Evolutionary conservation across 2,329 filamentous ascomycete species (phyloP).

Genomic region (Epichloe coenophiala): DNA sequence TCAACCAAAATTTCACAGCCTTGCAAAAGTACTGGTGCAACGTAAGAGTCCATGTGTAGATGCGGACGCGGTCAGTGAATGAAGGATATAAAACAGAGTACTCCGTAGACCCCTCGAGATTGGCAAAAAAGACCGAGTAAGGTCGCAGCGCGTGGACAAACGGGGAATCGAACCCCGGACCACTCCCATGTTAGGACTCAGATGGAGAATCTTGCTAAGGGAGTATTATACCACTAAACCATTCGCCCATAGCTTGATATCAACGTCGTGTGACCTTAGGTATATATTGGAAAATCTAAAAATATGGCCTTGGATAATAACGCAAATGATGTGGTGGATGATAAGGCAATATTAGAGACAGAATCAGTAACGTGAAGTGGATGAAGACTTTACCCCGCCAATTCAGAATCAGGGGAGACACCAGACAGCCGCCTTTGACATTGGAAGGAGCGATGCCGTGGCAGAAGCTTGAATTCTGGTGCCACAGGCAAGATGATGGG

Average conservation of each 20-base stretch:
- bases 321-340: neutral
- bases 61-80: neutral
- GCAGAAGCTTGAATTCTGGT: too few species aligned
- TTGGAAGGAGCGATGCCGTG: too few species aligned
- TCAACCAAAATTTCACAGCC: too few species aligned
- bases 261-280: fast-evolving
- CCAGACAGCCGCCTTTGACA: too few species aligned
- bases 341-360: too few species aligned
- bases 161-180: constrained; percentile 13
- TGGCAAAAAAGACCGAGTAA: neutral
- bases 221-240: constrained; percentile 8
- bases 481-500: too few species aligned
- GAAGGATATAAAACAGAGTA: neutral
- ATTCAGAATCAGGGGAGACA: too few species aligned
- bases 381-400: too few species aligned
- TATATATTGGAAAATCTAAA: neutral
- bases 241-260: neutral
- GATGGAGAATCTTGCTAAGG: neutral
- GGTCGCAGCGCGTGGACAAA: constrained; percentile 5
- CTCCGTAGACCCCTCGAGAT: too few species aligned
- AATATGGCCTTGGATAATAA: neutral
- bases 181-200: constrained; percentile 1
- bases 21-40: too few species aligned
- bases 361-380: too few species aligned
- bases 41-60: too few species aligned